These are phyloP conservation scores for Nectriaceae sp. DNA, from an alignment of 2,329 filamentous ascomycete species.

Conservation along the genomic window DNA sequence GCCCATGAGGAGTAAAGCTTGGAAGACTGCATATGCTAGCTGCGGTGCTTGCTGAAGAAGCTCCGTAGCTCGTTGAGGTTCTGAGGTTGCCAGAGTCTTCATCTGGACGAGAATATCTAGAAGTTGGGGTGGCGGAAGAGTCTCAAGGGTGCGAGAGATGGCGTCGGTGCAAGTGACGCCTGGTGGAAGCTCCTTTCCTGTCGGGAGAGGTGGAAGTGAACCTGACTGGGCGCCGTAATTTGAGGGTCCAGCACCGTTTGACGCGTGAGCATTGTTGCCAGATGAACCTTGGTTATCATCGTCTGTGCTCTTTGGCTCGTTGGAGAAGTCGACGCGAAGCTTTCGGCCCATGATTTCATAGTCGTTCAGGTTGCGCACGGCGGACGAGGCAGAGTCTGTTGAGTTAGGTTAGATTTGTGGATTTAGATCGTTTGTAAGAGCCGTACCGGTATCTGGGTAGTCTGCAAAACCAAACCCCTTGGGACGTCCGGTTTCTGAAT, in stretches of 20 bases:
- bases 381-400: slow-evolving; percentile 79
- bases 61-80: slow-evolving; percentile 82
- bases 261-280: slow-evolving; percentile 23
- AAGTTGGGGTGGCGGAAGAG: slow-evolving; percentile 83
- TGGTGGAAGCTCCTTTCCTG: slow-evolving; percentile 80
- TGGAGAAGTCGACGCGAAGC: slow-evolving; percentile 92
- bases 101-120: slow-evolving; percentile 93
- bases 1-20: slow-evolving; percentile 88
- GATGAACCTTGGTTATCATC: slow-evolving; percentile 38
- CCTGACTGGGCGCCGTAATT: slow-evolving; percentile 42
- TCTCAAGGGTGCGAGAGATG: slow-evolving; percentile 87
- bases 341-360: slow-evolving; percentile 94
- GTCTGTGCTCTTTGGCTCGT: slow-evolving; percentile 79
- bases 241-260: slow-evolving; percentile 35
- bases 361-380: slow-evolving; percentile 93
- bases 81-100: slow-evolving; percentile 82
- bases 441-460: slow-evolving; percentile 82
- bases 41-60: slow-evolving; percentile 88
- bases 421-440: neutral
- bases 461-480: slow-evolving; percentile 98
- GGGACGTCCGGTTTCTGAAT: slow-evolving; percentile 89
- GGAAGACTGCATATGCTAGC: slow-evolving; percentile 92
- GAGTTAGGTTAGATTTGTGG: slow-evolving; percentile 14
- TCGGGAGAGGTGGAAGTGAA: slow-evolving; percentile 76
- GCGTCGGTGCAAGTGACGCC: slow-evolving; percentile 85